phyloP scores from a whole-genome alignment of 768 basidiomycete species.

The Mycena sanguinolenta region DNA sequence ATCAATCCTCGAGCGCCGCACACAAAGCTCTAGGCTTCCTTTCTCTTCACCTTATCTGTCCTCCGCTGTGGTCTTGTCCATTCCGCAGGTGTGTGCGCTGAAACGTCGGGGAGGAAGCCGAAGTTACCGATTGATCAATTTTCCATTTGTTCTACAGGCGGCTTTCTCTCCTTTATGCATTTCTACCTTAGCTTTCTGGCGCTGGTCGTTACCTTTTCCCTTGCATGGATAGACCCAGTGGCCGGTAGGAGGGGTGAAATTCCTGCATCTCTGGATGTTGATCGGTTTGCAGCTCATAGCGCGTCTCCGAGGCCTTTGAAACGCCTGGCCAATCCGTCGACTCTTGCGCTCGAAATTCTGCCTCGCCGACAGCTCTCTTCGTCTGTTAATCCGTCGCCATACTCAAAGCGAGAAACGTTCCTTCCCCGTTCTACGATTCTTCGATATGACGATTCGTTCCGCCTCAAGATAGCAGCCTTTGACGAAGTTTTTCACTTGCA shows the following conservation, averaged over 20 bases:
- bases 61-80: slow-evolving; percentile 13
- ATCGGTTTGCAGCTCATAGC: slow-evolving; percentile 58
- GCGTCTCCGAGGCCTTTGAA: slow-evolving; percentile 61
- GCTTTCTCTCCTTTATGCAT: slow-evolving; percentile 50
- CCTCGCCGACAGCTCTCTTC: slow-evolving; percentile 54
- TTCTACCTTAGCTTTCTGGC: slow-evolving; percentile 48
- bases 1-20: background rate
- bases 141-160: slow-evolving; percentile 17
- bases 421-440: slow-evolving; percentile 60
- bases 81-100: slow-evolving; percentile 4
- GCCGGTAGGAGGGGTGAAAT: slow-evolving; percentile 44
- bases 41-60: background rate
- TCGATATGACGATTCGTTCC: slow-evolving; percentile 77
- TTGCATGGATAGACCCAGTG: slow-evolving; percentile 48
- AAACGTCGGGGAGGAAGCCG: background rate
- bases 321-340: slow-evolving; percentile 63
- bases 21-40: background rate
- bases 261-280: slow-evolving; percentile 7
- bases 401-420: slow-evolving; percentile 51
- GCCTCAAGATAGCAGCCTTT: slow-evolving; percentile 77
- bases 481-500: slow-evolving; percentile 78
- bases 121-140: background rate
- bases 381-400: slow-evolving; percentile 32
- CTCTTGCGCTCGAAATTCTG: slow-evolving; percentile 68
- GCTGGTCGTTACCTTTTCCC: slow-evolving; percentile 61